phyloP scores from a whole-genome alignment of 2,329 filamentous ascomycete genomes.

The Claviceps spartinae region DNA sequence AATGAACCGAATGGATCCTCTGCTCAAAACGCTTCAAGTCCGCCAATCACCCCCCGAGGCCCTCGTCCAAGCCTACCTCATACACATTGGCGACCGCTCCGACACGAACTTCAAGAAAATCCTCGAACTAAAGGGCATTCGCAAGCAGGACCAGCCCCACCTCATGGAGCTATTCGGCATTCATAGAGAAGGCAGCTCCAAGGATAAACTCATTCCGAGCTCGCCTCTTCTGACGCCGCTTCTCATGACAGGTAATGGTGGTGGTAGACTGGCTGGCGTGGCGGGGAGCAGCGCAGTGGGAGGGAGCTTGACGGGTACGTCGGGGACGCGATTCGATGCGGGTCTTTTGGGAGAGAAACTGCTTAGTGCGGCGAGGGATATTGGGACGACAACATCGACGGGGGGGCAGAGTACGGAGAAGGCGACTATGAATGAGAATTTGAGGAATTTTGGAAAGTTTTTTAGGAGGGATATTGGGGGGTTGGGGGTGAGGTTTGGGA shows the following conservation, averaged over 20 bases:
- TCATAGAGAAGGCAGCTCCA: conserved; percentile 63
- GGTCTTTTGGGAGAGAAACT: conserved; percentile 74
- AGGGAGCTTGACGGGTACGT: conserved; percentile 25
- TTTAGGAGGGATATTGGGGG: conserved; percentile 78
- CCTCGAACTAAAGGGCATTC: conserved; percentile 86
- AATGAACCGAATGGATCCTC: conserved; percentile 77
- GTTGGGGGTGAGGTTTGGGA: conserved; percentile 60
- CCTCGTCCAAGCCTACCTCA: conserved; percentile 90
- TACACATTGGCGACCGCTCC: conserved; percentile 87
- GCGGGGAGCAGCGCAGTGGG: conserved; percentile 27
- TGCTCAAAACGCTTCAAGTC: conserved; percentile 94
- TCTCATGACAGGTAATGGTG: conserved; percentile 27
- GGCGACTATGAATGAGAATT: conserved; percentile 76
- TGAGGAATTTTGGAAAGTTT: conserved; percentile 94
- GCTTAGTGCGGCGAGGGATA: conserved; percentile 76
- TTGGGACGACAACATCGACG: conserved; percentile 47
- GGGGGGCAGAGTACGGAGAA: conserved; percentile 35
- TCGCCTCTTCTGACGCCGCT: conserved; percentile 60
- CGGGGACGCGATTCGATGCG: conserved; percentile 57
- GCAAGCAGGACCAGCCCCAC: conserved; percentile 67
- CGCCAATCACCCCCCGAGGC: conserved; percentile 82
- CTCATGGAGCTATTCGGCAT: conserved; percentile 74
- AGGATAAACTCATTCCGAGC: conserved; percentile 55
- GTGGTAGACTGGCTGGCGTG: conserved; percentile 17
- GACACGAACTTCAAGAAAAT: conserved; percentile 95